A percentile compares a stretch with the other conserved stretches of the same genome.
Evolutionary conservation across 139 green algal species (phyloP).

Genomic region (Dunaliella sp.): DNA sequence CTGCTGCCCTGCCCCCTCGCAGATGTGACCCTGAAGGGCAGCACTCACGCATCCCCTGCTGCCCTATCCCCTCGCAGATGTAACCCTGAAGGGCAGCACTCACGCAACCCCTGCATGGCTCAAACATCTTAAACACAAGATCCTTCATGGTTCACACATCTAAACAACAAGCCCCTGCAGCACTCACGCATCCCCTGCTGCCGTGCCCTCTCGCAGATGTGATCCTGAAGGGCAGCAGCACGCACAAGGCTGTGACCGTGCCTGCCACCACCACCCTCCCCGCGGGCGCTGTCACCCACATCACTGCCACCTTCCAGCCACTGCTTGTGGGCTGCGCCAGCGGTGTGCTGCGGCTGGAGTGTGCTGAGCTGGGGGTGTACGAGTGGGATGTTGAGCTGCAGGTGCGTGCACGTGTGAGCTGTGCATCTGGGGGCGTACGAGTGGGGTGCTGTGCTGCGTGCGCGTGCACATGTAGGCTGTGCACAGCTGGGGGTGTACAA

Average conservation of each 20-base stretch:
- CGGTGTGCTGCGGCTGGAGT: slow-evolving; percentile 55
- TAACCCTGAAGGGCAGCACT: slow-evolving; percentile 37
- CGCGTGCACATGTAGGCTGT: slow-evolving; percentile 8
- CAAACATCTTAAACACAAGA: no score
- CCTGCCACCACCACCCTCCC: slow-evolving; percentile 36
- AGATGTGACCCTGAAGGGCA: slow-evolving; percentile 41
- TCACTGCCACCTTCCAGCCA: slow-evolving; percentile 66
- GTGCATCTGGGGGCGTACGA: slow-evolving; percentile 68
- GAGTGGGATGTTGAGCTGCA: slow-evolving; percentile 66
- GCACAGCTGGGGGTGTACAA: slow-evolving; percentile 64
- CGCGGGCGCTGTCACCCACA: slow-evolving; percentile 15
- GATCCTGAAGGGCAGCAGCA: slow-evolving; percentile 29
- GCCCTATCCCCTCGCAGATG: slow-evolving; percentile 5
- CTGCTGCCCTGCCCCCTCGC: not conserved
- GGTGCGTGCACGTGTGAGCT: not conserved
- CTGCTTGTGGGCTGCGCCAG: slow-evolving; percentile 56
- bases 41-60: not conserved
- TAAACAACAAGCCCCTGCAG: no score
- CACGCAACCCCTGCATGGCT: no score
- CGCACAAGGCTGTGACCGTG: slow-evolving; percentile 46
- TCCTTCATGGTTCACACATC: no score
- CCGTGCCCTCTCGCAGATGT: slow-evolving; percentile 26
- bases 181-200: not conserved
- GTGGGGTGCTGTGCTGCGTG: slow-evolving; percentile 60
- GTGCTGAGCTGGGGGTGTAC: slow-evolving; percentile 64